Percentiles rank a stretch among this genome's conserved stretches.
Conservation (phyloP, 805 yeast species). For the Sugiyamaella mastotermitis region DNA sequence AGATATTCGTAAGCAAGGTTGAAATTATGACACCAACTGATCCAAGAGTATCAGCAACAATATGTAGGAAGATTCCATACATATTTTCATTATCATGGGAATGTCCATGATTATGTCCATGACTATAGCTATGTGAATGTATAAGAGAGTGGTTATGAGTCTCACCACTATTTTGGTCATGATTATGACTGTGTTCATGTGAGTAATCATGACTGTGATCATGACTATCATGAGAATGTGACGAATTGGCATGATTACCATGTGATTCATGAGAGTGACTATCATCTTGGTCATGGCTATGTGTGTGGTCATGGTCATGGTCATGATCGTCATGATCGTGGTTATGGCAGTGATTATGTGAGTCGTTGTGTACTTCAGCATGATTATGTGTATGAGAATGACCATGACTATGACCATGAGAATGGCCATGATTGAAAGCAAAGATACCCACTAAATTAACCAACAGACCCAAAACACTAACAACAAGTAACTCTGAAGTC, state of each 20-base stretch:
- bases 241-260: not conserved
- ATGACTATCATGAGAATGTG: slow-evolving; percentile 27
- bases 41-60: slow-evolving; percentile 92
- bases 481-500: slow-evolving; percentile 79
- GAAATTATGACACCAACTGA: slow-evolving; percentile 96
- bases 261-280: slow-evolving; percentile 34
- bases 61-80: slow-evolving; percentile 91
- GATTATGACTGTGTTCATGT: slow-evolving; percentile 32
- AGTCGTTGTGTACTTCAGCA: slow-evolving; percentile 32
- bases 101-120: slow-evolving; percentile 50
- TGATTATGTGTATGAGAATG: slow-evolving; percentile 45
- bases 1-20: slow-evolving; percentile 65
- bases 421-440: slow-evolving; percentile 86
- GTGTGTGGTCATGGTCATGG: slow-evolving; percentile 30
- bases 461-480: slow-evolving; percentile 73
- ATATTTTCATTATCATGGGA: slow-evolving; percentile 58
- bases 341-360: slow-evolving; percentile 21
- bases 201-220: slow-evolving; percentile 40
- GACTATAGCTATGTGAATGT: slow-evolving; percentile 39
- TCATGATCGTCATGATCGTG: slow-evolving; percentile 22
- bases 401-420: slow-evolving; percentile 34
- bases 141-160: slow-evolving; percentile 28
- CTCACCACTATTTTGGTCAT: slow-evolving; percentile 33
- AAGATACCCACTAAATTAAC: slow-evolving; percentile 91
- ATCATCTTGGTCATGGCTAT: slow-evolving; percentile 33